Base-by-base conservation (phyloP, 371 early-diverging fungal species). In the Mucor saturninus region DNA sequence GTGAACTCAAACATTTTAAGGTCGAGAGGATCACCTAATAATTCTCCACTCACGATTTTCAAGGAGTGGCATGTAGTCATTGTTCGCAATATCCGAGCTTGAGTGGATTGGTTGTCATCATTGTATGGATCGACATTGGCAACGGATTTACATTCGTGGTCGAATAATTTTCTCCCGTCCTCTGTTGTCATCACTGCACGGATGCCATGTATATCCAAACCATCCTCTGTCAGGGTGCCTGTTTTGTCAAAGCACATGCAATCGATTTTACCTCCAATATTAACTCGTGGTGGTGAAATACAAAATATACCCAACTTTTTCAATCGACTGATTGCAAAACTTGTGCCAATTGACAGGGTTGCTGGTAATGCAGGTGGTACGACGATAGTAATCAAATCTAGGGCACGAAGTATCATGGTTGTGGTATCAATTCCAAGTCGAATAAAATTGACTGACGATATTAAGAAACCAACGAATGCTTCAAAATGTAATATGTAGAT, bases 161-260 rank as follows among this genome's bases (percentile, higher is more conserved):
- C 83, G 64, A 86, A 84, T 7, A 64, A 49, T 14, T 69, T 66
- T 7, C 63, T 61, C 13, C 70, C 74, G 15, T 60, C 56, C 13
- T 69, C 61, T 4, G 57, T 57, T 4, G 56, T 59, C 14, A 57
- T 50, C 0, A 82, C 73, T 14, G 83, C 72, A 7, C 87, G 91
- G 29, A 97, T 89, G 13, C 98, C 98, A 49, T 96, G 85, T 9
- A 99, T 93, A 70, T 98, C 99, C 49, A 99, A 78, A 0, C 98
- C 99, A 68, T 99, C 98, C 71, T 98, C 96, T 2, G 99, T 99
- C 51, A 99, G 74, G 5, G 99, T 99, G 2, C 99, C 99, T 5
- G 99, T 99, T 77, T 99, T 99, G 82, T 99, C 99, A 85, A 99
- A 99, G 65, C 96, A 93, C 85, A 97, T 95, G 39, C 95, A 89